Evolutionary conservation across 2,329 filamentous ascomycete genomes (phyloP).

Genomic region (Xylaria sp.): DNA sequence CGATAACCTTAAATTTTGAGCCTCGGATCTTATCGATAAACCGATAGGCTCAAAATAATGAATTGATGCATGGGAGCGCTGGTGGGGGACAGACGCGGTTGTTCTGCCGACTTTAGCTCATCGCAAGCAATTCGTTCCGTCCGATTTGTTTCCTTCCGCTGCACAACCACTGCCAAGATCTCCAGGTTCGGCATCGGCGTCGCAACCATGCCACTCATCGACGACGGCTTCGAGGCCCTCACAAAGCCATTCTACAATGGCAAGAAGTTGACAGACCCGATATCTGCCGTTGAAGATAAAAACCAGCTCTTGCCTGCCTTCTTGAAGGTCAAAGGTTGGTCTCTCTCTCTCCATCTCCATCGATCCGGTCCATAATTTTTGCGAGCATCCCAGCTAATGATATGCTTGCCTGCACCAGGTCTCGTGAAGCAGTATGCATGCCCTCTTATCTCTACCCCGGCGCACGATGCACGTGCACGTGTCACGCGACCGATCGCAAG

Average conservation of each 20-base stretch:
- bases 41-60: constrained; percentile 13
- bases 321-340: constrained; percentile 80
- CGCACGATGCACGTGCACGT: not conserved
- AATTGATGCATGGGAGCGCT: constrained; percentile 1
- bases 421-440: constrained; percentile 77
- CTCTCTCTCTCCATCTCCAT: constrained; percentile 9
- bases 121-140: constrained; percentile 9
- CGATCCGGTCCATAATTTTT: not conserved
- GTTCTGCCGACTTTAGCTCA: not conserved
- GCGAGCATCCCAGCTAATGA: constrained; percentile 7
- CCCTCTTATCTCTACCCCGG: not conserved
- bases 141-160: constrained; percentile 7
- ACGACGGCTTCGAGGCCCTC: constrained; percentile 62
- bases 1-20: constrained; percentile 22
- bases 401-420: constrained; percentile 4
- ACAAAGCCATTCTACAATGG: constrained; percentile 63
- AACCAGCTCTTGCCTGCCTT: constrained; percentile 97
- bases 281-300: constrained; percentile 73
- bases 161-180: constrained; percentile 11
- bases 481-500: not conserved
- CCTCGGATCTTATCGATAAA: constrained; percentile 20
- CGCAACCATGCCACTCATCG: constrained; percentile 46
- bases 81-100: constrained; percentile 14
- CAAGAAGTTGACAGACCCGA: constrained; percentile 60
- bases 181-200: constrained; percentile 4